Evolutionary conservation across 2,329 filamentous ascomycete species (phyloP), one percentile per base, ranked within the genome.

Genomic region (Chalara sp.): DNA sequence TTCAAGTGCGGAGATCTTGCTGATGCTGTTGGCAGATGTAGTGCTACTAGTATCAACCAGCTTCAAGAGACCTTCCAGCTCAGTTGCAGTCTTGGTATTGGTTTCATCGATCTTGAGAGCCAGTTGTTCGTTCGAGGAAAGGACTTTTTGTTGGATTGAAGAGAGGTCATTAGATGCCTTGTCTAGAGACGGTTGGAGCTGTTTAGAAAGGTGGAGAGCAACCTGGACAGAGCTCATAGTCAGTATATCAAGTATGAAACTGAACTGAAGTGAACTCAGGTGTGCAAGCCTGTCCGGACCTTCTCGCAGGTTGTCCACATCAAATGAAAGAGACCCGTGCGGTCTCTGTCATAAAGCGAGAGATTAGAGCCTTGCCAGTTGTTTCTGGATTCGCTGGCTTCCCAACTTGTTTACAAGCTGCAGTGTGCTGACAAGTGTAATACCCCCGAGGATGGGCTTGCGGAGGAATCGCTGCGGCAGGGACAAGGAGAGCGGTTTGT

Each of bases 1-100:
- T 46, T 65, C 61, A 11, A 65, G 48, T 10, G 61, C 48, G n/a
- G 57, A 54, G 5, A 63, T 57, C 52, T 60, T 62, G 35, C 48
- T 51, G 5, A 63, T 57, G 50, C 58, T 61, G 32, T 47, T 51
- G 4, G 56, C 42, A 8, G 56, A 52, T 11, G 54, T 48, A 6
- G 52, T 51, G 32, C 51, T 58, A 44, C 39, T 56, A 2, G 54
- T 50, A n/a, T 59, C 54, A 32, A 63, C 46, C 12, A 53, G 45
- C 21, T 50, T 46, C 11, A 57, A 60, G 12, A 63, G 54, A 29
- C 57, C 56, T 41, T 56, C 49, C n/a, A 64, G 40, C 44, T 62
- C 61, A 41, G 48, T 54, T 5, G 58, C 42, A 5, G 57, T 58
- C 30, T 59, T 48, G 3, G 55, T 54, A 42, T 58, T 59, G 37